These are phyloP conservation scores for Coleophoma eucalyptorum DNA, from an alignment of 2,329 filamentous ascomycete genomes.

Conservation along the genomic window DNA sequence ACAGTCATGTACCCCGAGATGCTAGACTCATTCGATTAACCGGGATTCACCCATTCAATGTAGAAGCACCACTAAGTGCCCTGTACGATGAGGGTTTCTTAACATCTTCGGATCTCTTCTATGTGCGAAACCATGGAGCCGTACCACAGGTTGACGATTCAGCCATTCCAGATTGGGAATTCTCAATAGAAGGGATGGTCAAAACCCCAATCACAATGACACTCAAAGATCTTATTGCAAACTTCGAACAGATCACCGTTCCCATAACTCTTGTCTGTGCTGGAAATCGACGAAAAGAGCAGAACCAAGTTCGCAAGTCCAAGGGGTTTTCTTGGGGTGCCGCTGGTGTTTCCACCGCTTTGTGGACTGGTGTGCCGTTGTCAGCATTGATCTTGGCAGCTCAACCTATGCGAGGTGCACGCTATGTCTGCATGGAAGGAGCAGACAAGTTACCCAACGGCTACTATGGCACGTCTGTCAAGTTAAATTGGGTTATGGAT, in stretches of 20 bases:
- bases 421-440: slow-evolving; percentile 87
- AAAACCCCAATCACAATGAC: slow-evolving; percentile 70
- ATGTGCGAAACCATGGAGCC: slow-evolving; percentile 84
- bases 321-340: slow-evolving; percentile 95
- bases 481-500: slow-evolving; percentile 85
- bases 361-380: slow-evolving; percentile 82
- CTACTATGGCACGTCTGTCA: slow-evolving; percentile 82
- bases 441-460: slow-evolving; percentile 87
- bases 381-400: slow-evolving; percentile 67
- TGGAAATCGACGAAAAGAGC: slow-evolving; percentile 88
- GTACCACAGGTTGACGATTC: slow-evolving; percentile 73
- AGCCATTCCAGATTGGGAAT: slow-evolving; percentile 74
- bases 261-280: slow-evolving; percentile 89
- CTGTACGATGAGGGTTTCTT: slow-evolving; percentile 80
- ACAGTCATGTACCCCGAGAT: slow-evolving; percentile 77
- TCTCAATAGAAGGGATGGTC: slow-evolving; percentile 80
- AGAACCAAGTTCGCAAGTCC: slow-evolving; percentile 84
- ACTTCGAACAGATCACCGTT: slow-evolving; percentile 79
- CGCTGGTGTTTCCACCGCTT: slow-evolving; percentile 78
- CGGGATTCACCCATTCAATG: slow-evolving; percentile 87
- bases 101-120: slow-evolving; percentile 84
- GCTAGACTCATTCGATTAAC: slow-evolving; percentile 80
- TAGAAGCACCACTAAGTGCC: slow-evolving; percentile 75
- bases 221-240: slow-evolving; percentile 65
- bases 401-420: slow-evolving; percentile 64